Base-by-base conservation (phyloP, 2,329 filamentous ascomycete genomes). In the Pyrenophora graminea region DNA sequence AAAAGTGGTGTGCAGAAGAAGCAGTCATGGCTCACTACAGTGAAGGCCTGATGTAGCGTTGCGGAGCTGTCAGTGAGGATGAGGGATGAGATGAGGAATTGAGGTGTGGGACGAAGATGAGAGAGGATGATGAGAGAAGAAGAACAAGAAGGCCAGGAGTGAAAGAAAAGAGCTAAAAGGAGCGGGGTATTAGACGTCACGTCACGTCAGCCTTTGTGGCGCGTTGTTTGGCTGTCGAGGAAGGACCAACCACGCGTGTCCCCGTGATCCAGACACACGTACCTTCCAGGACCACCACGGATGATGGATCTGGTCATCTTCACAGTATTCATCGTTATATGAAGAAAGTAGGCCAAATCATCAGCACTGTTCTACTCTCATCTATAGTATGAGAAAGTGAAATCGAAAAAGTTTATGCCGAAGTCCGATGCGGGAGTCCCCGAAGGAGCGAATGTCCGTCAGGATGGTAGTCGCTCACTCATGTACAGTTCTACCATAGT, bases 241-340 rank as follows among this genome's bases (percentile, higher is more conserved):
- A 43, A 48, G 18, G 39, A 43, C n/a, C 39, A 12, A 37, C 13
- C 8, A 38, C 39, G 46, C 39, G 31, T 43, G 37, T 6, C 37
- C 46, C 12, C 39, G 32, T 43, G 45, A 47, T 18, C 31, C 17
- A 17, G 32, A 13, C n/a, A 21, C 15, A 19, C 30, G 39, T 17
- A 7, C 47, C 33, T 37, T 18, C 13, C 23, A 30, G 27, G 9
- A 30, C 27, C 27, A 30, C 10, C 4, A 30, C 10, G 3, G 9
- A 12, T 9, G 8, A 30, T 30, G 27, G 8, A 25, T 25, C 8
- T 25, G 2, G 8, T 25, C 23, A 25, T 25, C 6, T 7, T 8
- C 23, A 25, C 8, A 25, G 23, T 7, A 30, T 30, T 30, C 27
- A 9, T 9, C 10, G 8, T 13, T 9, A 13, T 12, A 12, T 30